A percentile compares a stretch with the other conserved stretches of the same genome.
Conservation (phyloP, 2,329 filamentous ascomycete species). For the Phialemoniopsis sp. region DNA sequence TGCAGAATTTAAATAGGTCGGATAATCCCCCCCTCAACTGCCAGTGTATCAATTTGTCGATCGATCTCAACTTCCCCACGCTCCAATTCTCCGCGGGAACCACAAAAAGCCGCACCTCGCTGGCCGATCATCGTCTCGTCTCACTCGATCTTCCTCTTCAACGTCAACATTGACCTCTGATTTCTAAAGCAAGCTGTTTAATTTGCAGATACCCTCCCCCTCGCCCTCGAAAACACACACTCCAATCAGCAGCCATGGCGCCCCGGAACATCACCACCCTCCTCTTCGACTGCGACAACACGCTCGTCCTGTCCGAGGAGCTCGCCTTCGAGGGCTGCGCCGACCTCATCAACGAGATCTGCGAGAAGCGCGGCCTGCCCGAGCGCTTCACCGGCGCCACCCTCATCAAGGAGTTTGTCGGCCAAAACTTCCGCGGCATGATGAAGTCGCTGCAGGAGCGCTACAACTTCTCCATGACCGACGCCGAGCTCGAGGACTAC, state of each 20-base stretch:
- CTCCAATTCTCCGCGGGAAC: too few species aligned
- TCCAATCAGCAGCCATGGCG: background rate
- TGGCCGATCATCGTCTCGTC: too few species aligned
- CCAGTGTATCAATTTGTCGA: too few species aligned
- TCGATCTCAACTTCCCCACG: too few species aligned
- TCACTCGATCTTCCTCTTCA: background rate
- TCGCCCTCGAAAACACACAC: background rate
- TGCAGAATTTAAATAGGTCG: too few species aligned
- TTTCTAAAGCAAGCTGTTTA: too few species aligned
- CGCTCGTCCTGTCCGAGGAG: conserved; percentile 85
- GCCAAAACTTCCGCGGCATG: conserved; percentile 94
- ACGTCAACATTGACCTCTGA: too few species aligned
- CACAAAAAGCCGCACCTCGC: too few species aligned
- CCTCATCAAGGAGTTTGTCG: conserved; percentile 83
- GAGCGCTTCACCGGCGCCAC: conserved; percentile 69
- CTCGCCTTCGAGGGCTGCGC: conserved; percentile 90
- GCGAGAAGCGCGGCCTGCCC: conserved; percentile 55
- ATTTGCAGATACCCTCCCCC: background rate
- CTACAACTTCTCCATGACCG: conserved; percentile 66
- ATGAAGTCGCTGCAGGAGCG: conserved; percentile 71
- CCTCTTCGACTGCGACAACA: conserved; percentile 84
- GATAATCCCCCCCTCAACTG: too few species aligned
- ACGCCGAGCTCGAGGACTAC: conserved; percentile 68
- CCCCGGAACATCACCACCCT: conserved; percentile 58
- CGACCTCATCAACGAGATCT: conserved; percentile 82